Base-by-base conservation (phyloP, 164 flowering plant species). In the Saururus chinensis region DNA sequence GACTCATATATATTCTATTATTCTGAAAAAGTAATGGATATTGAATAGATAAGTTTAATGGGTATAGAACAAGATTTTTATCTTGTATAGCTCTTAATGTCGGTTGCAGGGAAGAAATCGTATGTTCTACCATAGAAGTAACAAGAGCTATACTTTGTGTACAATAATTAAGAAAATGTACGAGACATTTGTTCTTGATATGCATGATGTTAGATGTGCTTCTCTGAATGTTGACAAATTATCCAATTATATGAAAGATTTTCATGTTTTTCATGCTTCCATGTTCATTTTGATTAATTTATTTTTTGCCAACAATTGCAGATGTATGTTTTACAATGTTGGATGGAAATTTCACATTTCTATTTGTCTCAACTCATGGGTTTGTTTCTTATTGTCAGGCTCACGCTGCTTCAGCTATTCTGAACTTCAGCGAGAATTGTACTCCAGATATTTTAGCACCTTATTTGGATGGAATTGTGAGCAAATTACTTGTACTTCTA, bases 381-480 rank as follows among this genome's bases (percentile, higher is more conserved):
- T 12, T 45, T 45, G 49, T 45, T 45, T 45, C 17, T 17, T 45
- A 45, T 30, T 45, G 49, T 45, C 76, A 95, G 99, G 99, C 99
- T 30, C 99, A 95, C 81, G 99, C 97, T 70, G 99, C 99, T 71
- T 95, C 97, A 60, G 99, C 99, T 0, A 86, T 95, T 62, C 90
- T 95, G 53, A 95, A 95, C 77, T 95, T 95, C 86, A 91, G 97
- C 62, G 99, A 95, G 73, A 95, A 88, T 64, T 95, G 99, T 69
- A 91, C 99, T 16, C 93, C 97, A 8, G 97, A 91, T 66, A 91
- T 95, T 58, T 81, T 95, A 59, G 82, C 85, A 1, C 92, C 99
- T 22, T 95, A 95, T 67, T 73, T 95, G 52, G 99, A 91, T 79
- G 97, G 96, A 40, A 80, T 88, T 45, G 97, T 95, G 57, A 74